Percentiles rank a stretch among this genome's conserved stretches.
phyloP scores from a whole-genome alignment of 495 filamentous ascomycete species.

The Chaetomium cochliodes region DNA sequence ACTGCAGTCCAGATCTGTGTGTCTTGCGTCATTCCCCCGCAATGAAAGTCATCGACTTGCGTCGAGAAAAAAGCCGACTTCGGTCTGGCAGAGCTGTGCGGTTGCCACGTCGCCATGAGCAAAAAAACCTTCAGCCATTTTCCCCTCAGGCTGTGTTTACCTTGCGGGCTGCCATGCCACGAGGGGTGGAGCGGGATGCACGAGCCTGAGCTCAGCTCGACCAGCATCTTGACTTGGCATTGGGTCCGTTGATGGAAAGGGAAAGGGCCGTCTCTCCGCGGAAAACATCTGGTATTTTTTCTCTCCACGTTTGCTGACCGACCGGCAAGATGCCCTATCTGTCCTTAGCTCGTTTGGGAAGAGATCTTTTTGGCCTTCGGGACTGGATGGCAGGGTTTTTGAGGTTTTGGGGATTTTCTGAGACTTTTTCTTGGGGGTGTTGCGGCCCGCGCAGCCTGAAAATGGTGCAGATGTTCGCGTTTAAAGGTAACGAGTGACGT shows the following conservation, averaged over 20 bases:
- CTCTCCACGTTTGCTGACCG: neutral
- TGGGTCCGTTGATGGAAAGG: neutral
- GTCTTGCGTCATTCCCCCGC: slow-evolving; percentile 10
- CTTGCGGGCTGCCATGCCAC: neutral
- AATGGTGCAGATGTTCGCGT: neutral
- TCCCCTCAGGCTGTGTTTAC: neutral
- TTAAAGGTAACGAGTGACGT: too few relatives aligned
- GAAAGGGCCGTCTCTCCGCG: neutral
- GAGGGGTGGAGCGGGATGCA: slow-evolving; percentile 5
- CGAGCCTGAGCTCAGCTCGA: slow-evolving; percentile 14
- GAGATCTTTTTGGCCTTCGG: neutral
- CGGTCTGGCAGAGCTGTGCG: neutral
- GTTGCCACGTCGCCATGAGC: slow-evolving; percentile 10
- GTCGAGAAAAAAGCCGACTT: neutral
- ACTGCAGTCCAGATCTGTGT: neutral
- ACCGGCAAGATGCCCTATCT: neutral
- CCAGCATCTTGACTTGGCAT: slow-evolving; percentile 8
- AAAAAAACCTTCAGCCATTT: neutral
- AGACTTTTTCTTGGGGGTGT: neutral
- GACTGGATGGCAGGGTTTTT: neutral
- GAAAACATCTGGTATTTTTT: neutral
- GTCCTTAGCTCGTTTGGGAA: neutral
- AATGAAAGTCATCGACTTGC: neutral
- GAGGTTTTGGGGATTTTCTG: neutral
- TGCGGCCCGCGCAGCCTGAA: neutral